Conservation (phyloP, 1,284 basidiomycete species). For the Xerocomus minutiporus region DNA sequence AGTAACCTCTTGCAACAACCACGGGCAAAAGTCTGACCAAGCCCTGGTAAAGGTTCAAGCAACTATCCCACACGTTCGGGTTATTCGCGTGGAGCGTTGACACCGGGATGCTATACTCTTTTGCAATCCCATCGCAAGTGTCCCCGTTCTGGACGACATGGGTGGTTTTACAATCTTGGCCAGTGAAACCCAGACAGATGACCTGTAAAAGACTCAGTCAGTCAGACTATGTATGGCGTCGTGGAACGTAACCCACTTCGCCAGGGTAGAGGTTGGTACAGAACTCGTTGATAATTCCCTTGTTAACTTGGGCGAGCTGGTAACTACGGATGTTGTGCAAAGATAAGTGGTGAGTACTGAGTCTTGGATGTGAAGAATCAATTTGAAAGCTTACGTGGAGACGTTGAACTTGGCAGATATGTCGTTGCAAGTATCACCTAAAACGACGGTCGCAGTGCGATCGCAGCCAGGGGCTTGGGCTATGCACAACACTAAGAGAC, state of each 20-base stretch:
- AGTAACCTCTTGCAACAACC: background rate
- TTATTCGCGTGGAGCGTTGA: slow-evolving; percentile 51
- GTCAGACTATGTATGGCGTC: background rate
- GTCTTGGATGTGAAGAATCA: background rate
- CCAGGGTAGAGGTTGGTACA: slow-evolving; percentile 38
- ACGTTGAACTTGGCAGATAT: slow-evolving; percentile 42
- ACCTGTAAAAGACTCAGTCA: slow-evolving; percentile 1
- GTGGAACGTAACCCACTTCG: slow-evolving; percentile 15
- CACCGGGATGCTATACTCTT: slow-evolving; percentile 33
- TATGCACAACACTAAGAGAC: slow-evolving; percentile 5
- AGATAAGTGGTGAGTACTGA: background rate
- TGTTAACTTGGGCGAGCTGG: slow-evolving; percentile 40
- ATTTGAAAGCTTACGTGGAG: slow-evolving; percentile 37
- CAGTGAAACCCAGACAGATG: background rate
- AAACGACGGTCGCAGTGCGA: slow-evolving; percentile 38
- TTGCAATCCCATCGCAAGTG: slow-evolving; percentile 28
- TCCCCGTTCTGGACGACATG: too few relatives aligned
- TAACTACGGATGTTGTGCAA: slow-evolving; percentile 27
- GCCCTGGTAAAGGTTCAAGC: slow-evolving; percentile 45
- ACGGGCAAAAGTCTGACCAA: slow-evolving; percentile 27
- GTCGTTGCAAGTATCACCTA: slow-evolving; percentile 27
- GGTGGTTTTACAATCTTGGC: too few relatives aligned
- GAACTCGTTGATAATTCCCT: slow-evolving; percentile 29
- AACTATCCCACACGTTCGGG: slow-evolving; percentile 46
- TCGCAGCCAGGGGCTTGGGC: slow-evolving; percentile 31